These are phyloP conservation scores for Arxiozyma telluris DNA, from an alignment of 1,139 yeast genomes.

Conservation along the genomic window DNA sequence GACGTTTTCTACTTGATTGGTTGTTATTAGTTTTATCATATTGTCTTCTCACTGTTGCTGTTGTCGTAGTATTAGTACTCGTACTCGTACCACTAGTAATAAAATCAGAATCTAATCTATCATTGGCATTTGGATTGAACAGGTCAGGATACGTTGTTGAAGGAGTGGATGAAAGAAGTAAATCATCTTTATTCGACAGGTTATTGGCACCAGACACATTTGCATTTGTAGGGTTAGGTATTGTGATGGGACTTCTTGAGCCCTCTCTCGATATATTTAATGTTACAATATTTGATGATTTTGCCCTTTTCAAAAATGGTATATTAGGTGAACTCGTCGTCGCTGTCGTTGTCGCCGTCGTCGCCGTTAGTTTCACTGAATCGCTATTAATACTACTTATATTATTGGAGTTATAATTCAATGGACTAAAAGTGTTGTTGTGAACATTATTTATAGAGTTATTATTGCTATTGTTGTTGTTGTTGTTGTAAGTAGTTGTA, in stretches of 20 bases:
- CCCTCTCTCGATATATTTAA: slow-evolving; percentile 30
- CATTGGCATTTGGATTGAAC: not conserved
- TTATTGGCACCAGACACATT: not conserved
- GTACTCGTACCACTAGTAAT: too few species aligned
- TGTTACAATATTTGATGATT: slow-evolving; percentile 31
- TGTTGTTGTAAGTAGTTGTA: not conserved
- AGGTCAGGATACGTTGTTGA: slow-evolving; percentile 2
- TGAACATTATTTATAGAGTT: not conserved
- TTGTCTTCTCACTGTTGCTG: too few species aligned
- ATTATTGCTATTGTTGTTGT: not conserved
- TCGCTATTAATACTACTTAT: not conserved
- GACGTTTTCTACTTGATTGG: slow-evolving; percentile 1
- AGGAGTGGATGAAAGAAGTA: not conserved
- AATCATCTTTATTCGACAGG: not conserved
- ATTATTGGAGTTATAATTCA: too few species aligned
- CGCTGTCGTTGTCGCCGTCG: too few species aligned
- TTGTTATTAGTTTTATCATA: not conserved
- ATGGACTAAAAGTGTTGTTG: not conserved
- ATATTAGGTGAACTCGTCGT: slow-evolving; percentile 14
- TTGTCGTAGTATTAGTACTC: too few species aligned
- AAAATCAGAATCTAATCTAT: not conserved
- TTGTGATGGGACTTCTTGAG: slow-evolving; percentile 24
- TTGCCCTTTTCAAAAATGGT: slow-evolving; percentile 28
- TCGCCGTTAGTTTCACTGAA: slow-evolving; percentile 1
- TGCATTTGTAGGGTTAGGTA: not conserved